A percentile compares a stretch with the other conserved stretches of the same genome.
Conservation (phyloP, 2,329 filamentous ascomycete genomes). For the Bertia moriformis region DNA sequence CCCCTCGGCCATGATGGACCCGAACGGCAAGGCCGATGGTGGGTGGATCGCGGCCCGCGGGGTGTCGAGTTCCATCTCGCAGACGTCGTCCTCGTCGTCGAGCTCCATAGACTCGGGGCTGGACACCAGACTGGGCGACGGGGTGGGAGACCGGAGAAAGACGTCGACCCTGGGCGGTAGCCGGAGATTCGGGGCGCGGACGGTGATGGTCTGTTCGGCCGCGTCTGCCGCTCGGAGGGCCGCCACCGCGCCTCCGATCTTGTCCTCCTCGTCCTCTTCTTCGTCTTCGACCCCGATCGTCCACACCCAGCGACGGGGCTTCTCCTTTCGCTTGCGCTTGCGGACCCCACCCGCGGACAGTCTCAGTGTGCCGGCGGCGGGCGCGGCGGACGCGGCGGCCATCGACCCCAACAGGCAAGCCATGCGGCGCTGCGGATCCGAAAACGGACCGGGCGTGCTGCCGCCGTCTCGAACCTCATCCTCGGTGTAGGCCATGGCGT, state of each 20-base stretch:
- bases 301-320: slow-evolving; percentile 52
- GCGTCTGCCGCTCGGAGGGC: slow-evolving; percentile 19
- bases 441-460: slow-evolving; percentile 46
- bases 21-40: not conserved
- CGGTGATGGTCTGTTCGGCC: slow-evolving; percentile 7
- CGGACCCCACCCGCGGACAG: slow-evolving; percentile 24
- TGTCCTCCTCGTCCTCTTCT: slow-evolving; percentile 23
- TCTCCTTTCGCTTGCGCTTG: slow-evolving; percentile 40
- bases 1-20: not conserved
- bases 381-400: slow-evolving; percentile 23
- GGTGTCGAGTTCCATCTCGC: not conserved
- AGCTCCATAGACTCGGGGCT: not conserved
- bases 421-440: slow-evolving; percentile 46
- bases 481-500: slow-evolving; percentile 32
- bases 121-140: not conserved
- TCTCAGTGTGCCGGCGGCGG: slow-evolving; percentile 19
- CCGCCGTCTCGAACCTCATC: slow-evolving; percentile 45
- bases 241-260: slow-evolving; percentile 25
- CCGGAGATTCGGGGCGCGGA: not conserved
- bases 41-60: not conserved
- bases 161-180: not conserved
- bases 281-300: slow-evolving; percentile 39
- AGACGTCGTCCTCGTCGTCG: not conserved
- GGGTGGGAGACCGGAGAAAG: not conserved
- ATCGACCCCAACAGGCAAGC: too few species aligned